Base-by-base conservation (phyloP, 805 yeast genomes). In the Wickerhamomyces hampshirensis region DNA sequence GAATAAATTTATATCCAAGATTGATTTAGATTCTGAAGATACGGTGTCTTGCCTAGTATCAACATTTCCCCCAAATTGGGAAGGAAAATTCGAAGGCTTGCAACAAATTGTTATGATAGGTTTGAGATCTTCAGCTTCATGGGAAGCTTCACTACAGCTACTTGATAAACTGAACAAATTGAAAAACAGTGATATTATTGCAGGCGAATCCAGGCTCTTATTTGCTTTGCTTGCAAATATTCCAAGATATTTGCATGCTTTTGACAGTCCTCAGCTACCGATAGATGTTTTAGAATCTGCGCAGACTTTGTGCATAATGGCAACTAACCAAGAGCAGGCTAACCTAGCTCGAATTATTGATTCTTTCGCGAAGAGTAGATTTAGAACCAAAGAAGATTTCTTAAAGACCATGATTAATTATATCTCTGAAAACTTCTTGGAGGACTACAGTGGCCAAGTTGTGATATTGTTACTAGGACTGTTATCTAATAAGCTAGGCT, bases 41-140 rank as follows among this genome's bases (percentile, higher is more conserved):
- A 85, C 95, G 0, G 91, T 88, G 2, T 77, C 82, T 17, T 80
- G 94, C 56, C 68, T 89, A 40, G 75, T 85, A 13, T 74, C 93
- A 0, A 84, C 93, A 0, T 93, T 89, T 55, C 99, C 99, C 0
- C 79, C 93, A 0, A 82, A 84, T 39, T 93, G 98, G 98, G 96
- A 89, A 53, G 96, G 97, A 1, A 73, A 79, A 38, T 93, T 88
- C 58, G 91, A 82, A 51, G 98, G 98, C 0, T 64, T 93, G 6
- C 95, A 88, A 50, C 80, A 74, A 30, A 69, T 83, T 14, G 77
- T 89, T 0, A 66, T 87, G 72, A 75, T 78, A 31, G 99, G 99
- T 0, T 63, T 94, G 38, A 64, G 96, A 35, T 88, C 97, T 0
- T 66, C 88, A 1, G 75, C 77, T 34, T 75, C 96, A 0, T 84